A percentile compares a stretch with the other conserved stretches of the same genome.
Evolutionary conservation across 192 early-diverging fungal genomes (phyloP).

Genomic region (Backusella westeae): DNA sequence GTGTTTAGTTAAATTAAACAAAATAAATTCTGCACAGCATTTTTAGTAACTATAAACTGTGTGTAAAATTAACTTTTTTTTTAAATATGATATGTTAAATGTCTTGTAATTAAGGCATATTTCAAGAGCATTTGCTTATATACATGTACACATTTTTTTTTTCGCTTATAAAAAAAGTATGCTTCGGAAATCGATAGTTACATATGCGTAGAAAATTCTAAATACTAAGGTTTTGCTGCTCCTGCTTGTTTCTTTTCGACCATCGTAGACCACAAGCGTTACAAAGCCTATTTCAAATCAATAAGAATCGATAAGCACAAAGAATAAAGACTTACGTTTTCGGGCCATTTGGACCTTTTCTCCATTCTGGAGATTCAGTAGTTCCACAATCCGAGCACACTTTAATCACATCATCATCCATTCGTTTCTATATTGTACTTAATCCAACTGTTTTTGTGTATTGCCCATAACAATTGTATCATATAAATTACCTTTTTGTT

Average conservation of each 20-base stretch:
- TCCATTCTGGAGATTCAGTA: conserved; percentile 52
- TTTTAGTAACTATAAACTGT: no score
- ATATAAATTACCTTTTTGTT: conserved; percentile 17
- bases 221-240: not conserved
- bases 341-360: conserved; percentile 53
- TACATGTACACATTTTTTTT: not conserved
- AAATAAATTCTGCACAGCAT: no score
- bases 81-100: no score
- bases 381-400: conserved; percentile 43
- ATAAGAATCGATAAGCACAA: not conserved
- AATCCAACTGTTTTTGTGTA: not conserved
- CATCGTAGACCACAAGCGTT: conserved; percentile 56
- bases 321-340: conserved; percentile 39
- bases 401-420: conserved; percentile 5
- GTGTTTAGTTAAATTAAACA: no score
- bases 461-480: not conserved
- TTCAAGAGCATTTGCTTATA: no score
- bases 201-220: not conserved
- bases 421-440: not conserved
- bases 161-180: not conserved
- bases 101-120: no score
- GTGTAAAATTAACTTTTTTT: no score
- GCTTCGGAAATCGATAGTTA: not conserved
- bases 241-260: conserved; percentile 26
- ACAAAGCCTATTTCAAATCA: conserved; percentile 37